Conservation (phyloP, 805 yeast genomes). For the Ascoidea rubescens region DNA sequence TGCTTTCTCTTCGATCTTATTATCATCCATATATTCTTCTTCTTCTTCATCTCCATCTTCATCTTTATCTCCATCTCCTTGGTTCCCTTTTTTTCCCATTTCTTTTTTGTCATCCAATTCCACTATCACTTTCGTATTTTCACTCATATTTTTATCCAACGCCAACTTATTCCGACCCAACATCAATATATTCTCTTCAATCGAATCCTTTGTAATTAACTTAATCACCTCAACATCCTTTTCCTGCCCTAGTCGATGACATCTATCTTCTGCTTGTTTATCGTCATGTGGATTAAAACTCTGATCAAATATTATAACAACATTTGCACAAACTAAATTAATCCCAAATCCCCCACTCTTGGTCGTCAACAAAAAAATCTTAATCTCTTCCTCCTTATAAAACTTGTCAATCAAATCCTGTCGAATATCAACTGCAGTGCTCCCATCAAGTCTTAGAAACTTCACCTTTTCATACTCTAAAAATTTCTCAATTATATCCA, state of each 20-base stretch:
- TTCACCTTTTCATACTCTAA: conserved; percentile 49
- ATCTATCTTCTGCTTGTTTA: conserved; percentile 96
- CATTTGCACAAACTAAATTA: conserved; percentile 88
- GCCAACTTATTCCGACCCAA: conserved; percentile 86
- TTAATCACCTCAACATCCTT: conserved; percentile 71
- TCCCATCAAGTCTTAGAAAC: conserved; percentile 85
- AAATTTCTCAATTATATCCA: conserved; percentile 76
- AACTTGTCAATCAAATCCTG: conserved; percentile 85
- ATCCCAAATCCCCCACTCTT: conserved; percentile 99
- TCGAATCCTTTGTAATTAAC: conserved; percentile 56
- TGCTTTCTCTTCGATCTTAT: too few species aligned
- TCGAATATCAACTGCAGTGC: conserved; percentile 82
- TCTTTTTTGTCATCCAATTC: too few species aligned
- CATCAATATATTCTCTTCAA: conserved; percentile 80
- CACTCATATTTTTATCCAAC: conserved; percentile 31
- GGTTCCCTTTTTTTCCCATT: too few species aligned
- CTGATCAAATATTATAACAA: conserved; percentile 83
- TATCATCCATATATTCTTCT: too few species aligned
- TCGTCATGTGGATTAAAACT: conserved; percentile 98
- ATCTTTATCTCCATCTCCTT: too few species aligned
- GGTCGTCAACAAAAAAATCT: conserved; percentile 80
- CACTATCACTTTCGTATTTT: too few species aligned
- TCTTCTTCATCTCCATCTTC: too few species aligned
- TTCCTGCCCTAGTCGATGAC: conserved; percentile 93
- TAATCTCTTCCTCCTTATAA: conserved; percentile 68